Evolutionary conservation across 2,329 filamentous ascomycete genomes (phyloP).

Genomic region (Phaeosphaeria sp.): DNA sequence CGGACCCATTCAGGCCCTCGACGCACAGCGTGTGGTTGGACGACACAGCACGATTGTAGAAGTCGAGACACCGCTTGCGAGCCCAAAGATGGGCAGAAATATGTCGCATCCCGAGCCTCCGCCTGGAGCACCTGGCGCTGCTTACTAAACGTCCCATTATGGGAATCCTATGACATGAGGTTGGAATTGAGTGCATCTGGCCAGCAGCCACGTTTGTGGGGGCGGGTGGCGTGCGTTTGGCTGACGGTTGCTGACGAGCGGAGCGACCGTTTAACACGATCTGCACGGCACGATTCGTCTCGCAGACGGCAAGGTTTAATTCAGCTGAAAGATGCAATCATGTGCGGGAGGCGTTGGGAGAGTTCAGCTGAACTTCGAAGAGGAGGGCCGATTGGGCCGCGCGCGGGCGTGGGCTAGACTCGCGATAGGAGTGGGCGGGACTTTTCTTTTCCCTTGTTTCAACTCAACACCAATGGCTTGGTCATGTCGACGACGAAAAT

Average conservation of each 20-base stretch:
- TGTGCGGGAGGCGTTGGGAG: neutral
- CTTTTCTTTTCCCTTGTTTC: neutral
- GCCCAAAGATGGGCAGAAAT: slow-evolving; percentile 23
- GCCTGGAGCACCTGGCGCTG: slow-evolving; percentile 14
- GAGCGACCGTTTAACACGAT: neutral
- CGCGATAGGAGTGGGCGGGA: neutral
- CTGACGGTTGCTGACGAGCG: neutral
- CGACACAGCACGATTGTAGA: slow-evolving; percentile 38
- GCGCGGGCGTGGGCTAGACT: neutral
- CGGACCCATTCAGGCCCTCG: slow-evolving; percentile 11
- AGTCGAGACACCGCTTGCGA: slow-evolving; percentile 35
- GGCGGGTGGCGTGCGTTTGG: neutral
- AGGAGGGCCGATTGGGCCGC: neutral
- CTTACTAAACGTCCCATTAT: slow-evolving; percentile 14
- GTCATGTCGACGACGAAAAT: neutral
- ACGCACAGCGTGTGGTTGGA: slow-evolving; percentile 20
- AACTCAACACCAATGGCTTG: neutral
- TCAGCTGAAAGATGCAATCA: neutral
- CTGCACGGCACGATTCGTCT: neutral
- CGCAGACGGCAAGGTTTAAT: neutral
- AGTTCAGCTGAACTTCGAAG: neutral
- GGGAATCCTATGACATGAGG: neutral
- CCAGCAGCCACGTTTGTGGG: neutral
- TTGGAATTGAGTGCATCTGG: neutral
- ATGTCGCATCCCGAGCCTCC: slow-evolving; percentile 13